Base-by-base conservation (phyloP, 371 early-diverging fungal genomes). In the Saksenaea oblongispora region DNA sequence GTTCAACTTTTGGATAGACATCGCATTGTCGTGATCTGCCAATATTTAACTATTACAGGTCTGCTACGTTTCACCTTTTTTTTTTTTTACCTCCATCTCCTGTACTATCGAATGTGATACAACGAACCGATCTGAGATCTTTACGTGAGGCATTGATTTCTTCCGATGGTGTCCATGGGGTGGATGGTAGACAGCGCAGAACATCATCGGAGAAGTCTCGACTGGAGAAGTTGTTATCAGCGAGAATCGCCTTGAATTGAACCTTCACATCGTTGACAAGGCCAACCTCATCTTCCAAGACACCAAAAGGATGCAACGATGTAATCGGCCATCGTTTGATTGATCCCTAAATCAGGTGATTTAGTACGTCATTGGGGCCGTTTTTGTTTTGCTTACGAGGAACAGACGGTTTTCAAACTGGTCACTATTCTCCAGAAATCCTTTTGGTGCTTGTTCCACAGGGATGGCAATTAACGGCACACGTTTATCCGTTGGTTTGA, bases 71-170 rank as follows among this genome's bases (percentile, higher is more conserved):
- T 7, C 31, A 31, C 2, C 31, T 31, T 31, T 31, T 22, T 31
- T 4, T 10, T 26, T 11, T n/a, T 31, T 61, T 54, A 79, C 98
- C 97, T 64, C 90, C 90, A 39, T 96, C 93, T 0, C 92, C 90
- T 7, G 83, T 69, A 22, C 96, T 95, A 72, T 97, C 96, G 54
- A 99, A 90, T 11, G 93, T 91, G 66, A 94, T 92, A 35, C 95
- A 85, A 39, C 91, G 82, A 59, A 70, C 65, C 7, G 66, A 34
- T 11, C 93, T 83, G 44, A 94, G 70, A 63, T 95, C 94, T 1
- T 80, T 75, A n/a, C 96, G 85, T 9, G 63, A 70, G 18, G 63
- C 70, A 18, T 83, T 34, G 67, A 86, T 87, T 34, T 75, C 78
- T 27, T 84, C 86, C 7, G 89, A 83, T 44, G 90, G 87, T 0